Percentiles rank a stretch among this genome's conserved stretches.
Evolutionary conservation across 2,329 filamentous ascomycete species (phyloP).

Genomic region (Colletotrichum sp.): DNA sequence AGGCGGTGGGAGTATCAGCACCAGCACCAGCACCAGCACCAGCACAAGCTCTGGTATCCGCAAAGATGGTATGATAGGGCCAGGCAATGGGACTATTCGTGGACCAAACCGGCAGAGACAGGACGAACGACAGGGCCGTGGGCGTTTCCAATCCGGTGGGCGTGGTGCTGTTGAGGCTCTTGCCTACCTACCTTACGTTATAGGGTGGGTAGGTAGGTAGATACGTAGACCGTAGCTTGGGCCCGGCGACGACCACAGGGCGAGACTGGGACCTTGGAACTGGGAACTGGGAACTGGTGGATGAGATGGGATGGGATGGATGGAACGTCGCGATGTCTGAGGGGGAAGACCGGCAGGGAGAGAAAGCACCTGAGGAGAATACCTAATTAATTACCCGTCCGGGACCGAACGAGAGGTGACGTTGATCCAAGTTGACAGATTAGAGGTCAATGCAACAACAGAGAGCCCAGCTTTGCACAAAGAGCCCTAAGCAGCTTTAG

Average conservation of each 20-base stretch:
- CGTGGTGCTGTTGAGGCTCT: constrained; percentile 14
- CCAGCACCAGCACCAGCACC: neutral
- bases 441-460: neutral
- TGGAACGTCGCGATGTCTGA: neutral
- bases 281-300: neutral
- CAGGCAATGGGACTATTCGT: neutral
- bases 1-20: neutral
- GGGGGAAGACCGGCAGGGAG: neutral
- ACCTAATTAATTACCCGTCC: constrained; percentile 1
- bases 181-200: neutral
- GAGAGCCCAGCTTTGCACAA: neutral
- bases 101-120: neutral
- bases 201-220: neutral
- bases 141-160: constrained; percentile 1
- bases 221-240: neutral
- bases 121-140: neutral
- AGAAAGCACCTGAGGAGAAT: neutral
- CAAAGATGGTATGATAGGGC: neutral
- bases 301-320: neutral
- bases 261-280: neutral
- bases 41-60: neutral
- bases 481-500: neutral
- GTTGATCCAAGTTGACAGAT: neutral
- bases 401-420: constrained; percentile 6
- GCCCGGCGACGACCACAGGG: neutral